Percentiles rank a stretch among this genome's conserved stretches.
These are phyloP conservation scores for Pyrenophora seminiperda DNA, from an alignment of 2,329 filamentous ascomycete genomes.

Conservation along the genomic window DNA sequence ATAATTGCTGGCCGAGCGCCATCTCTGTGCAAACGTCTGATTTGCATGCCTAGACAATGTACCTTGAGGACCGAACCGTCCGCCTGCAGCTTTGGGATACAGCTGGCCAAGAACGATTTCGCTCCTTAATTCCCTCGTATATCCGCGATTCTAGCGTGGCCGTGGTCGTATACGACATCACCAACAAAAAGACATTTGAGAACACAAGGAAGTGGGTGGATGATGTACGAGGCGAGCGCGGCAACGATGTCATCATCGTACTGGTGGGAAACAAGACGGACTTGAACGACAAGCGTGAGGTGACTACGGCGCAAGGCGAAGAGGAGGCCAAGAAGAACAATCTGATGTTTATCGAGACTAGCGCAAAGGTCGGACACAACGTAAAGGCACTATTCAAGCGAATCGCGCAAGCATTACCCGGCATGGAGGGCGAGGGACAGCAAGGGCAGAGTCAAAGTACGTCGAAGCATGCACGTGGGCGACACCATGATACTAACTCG, in stretches of 20 bases:
- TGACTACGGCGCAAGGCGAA: slow-evolving; percentile 93
- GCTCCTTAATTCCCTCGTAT: slow-evolving; percentile 95
- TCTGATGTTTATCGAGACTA: slow-evolving; percentile 98
- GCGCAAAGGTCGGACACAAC: slow-evolving; percentile 95
- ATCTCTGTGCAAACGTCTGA: slow-evolving; percentile 7
- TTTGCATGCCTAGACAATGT: slow-evolving; percentile 78
- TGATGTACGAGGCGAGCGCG: slow-evolving; percentile 92
- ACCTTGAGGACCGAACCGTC: slow-evolving; percentile 97
- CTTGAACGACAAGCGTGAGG: slow-evolving; percentile 96
- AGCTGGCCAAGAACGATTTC: slow-evolving; percentile 95
- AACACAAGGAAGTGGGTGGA: slow-evolving; percentile 99
- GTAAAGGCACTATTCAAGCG: slow-evolving; percentile 97
- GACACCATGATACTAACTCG: slow-evolving; percentile 12
- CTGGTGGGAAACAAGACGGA: slow-evolving; percentile 99
- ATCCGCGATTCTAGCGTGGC: slow-evolving; percentile 98
- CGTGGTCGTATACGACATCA: slow-evolving; percentile 98
- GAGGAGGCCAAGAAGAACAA: slow-evolving; percentile 98
- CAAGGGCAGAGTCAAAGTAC: slow-evolving; percentile 80
- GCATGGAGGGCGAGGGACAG: slow-evolving; percentile 91
- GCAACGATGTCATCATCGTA: slow-evolving; percentile 98
- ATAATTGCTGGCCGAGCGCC: not conserved
- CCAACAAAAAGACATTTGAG: slow-evolving; percentile 95
- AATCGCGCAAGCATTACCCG: slow-evolving; percentile 96
- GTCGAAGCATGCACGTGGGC: slow-evolving; percentile 44
- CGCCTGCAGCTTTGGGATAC: slow-evolving; percentile 98